A percentile compares a stretch with the other conserved stretches of the same genome.
phyloP scores from a whole-genome alignment of 805 yeast species.

The Wickerhamiella dianesei region DNA sequence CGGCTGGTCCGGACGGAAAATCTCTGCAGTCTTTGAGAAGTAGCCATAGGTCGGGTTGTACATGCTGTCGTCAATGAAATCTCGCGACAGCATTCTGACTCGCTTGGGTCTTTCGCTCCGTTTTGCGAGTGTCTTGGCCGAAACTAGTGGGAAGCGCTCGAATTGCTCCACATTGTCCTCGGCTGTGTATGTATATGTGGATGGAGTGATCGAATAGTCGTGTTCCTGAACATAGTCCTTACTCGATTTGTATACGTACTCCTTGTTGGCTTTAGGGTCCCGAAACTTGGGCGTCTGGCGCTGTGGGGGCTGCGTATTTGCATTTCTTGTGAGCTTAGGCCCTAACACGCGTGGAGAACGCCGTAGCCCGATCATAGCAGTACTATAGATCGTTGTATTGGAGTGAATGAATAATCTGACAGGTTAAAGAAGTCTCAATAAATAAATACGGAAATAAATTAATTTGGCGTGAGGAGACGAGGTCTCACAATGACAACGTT shows the following conservation, averaged over 20 bases:
- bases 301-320: neutral
- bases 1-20: slow-evolving; percentile 53
- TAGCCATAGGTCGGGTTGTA: slow-evolving; percentile 77
- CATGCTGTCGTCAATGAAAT: slow-evolving; percentile 72
- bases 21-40: slow-evolving; percentile 64
- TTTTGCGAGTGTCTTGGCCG: slow-evolving; percentile 26
- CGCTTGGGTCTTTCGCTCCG: slow-evolving; percentile 38
- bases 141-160: slow-evolving; percentile 33
- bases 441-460: slow-evolving; percentile 1
- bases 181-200: slow-evolving; percentile 25
- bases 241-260: neutral
- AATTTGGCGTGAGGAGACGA: neutral
- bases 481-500: neutral
- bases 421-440: neutral
- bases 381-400: too few relatives aligned
- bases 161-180: slow-evolving; percentile 29
- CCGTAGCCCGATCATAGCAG: neutral
- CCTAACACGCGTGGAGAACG: neutral
- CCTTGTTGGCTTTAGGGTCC: neutral
- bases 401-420: neutral
- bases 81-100: slow-evolving; percentile 59
- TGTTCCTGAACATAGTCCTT: slow-evolving; percentile 19
- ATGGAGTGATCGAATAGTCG: slow-evolving; percentile 25
- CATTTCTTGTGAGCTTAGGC: neutral
- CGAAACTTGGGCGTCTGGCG: neutral